Evolutionary conservation across 176 grass and related monocot genomes (phyloP).

Genomic region (Avena eriantha): DNA sequence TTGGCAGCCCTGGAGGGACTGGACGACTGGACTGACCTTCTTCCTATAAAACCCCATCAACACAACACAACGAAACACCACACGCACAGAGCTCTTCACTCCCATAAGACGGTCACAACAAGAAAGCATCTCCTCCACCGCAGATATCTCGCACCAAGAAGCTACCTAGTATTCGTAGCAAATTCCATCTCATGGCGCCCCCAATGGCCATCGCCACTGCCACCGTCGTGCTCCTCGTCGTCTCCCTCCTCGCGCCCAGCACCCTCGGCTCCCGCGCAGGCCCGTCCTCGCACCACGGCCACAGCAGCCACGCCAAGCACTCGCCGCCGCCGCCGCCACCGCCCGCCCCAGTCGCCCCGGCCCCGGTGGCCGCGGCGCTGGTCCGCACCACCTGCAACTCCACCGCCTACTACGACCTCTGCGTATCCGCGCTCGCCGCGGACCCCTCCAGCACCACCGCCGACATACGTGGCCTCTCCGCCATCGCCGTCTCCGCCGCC

Average conservation of each 20-base stretch:
- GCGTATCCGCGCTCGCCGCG: conserved; percentile 64
- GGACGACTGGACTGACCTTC: not conserved
- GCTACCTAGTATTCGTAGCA: not conserved
- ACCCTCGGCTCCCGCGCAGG: conserved; percentile 37
- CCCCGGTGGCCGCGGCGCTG: conserved; percentile 41
- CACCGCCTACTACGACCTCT: conserved; percentile 80
- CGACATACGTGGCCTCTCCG: conserved; percentile 73
- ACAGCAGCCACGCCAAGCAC: conserved; percentile 39
- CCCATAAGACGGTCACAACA: not conserved
- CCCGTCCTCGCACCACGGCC: not conserved
- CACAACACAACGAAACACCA: not conserved
- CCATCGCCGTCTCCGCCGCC: conserved; percentile 62
- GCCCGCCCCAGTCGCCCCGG: not conserved
- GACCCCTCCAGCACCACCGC: conserved; percentile 68
- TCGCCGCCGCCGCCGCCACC: conserved; percentile 4
- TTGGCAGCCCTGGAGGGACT: not conserved
- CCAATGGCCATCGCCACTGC: conserved; percentile 9
- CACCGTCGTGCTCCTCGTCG: not conserved
- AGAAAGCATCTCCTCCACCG: not conserved
- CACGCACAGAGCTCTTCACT: not conserved
- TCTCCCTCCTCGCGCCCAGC: conserved; percentile 3
- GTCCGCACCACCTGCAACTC: conserved; percentile 76
- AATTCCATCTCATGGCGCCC: not conserved
- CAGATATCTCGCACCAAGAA: not conserved
- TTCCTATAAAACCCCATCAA: conserved; percentile 44